Percentiles rank a stretch among this genome's conserved stretches.
Evolutionary conservation across 257 asterid genomes (phyloP).

Genomic region (Nicotiana undulata): DNA sequence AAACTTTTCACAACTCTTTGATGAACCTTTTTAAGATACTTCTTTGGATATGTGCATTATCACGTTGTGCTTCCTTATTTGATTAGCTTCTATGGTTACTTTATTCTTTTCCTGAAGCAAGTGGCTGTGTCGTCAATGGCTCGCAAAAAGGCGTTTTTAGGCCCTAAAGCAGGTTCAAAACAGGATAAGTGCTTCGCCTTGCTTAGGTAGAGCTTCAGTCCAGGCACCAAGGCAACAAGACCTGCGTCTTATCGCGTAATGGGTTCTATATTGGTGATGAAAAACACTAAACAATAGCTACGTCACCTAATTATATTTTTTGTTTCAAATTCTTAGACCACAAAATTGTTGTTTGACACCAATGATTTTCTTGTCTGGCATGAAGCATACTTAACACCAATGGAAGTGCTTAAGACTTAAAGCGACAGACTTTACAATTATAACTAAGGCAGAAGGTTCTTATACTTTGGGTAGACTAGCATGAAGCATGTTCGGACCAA

Average conservation of each 20-base stretch:
- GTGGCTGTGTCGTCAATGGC: neutral
- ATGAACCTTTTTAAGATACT: neutral
- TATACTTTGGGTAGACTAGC: neutral
- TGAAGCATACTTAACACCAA: neutral
- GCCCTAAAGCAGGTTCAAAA: neutral
- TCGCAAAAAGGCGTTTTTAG: neutral
- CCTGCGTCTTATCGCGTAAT: neutral
- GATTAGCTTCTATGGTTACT: neutral
- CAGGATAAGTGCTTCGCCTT: neutral
- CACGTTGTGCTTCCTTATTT: neutral
- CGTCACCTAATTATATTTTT: neutral
- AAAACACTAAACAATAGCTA: neutral
- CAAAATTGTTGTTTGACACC: neutral
- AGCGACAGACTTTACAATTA: neutral
- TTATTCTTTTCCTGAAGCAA: neutral
- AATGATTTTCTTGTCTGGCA: neutral
- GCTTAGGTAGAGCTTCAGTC: neutral
- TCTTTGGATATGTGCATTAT: neutral
- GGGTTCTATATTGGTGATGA: neutral
- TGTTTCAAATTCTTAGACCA: no score
- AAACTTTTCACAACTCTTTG: neutral
- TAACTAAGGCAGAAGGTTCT: neutral
- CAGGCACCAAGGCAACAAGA: neutral
- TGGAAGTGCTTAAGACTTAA: neutral
- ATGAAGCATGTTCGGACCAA: neutral